Base-by-base conservation (phyloP, 139 green algal genomes). In the Gonium pectorale region DNA sequence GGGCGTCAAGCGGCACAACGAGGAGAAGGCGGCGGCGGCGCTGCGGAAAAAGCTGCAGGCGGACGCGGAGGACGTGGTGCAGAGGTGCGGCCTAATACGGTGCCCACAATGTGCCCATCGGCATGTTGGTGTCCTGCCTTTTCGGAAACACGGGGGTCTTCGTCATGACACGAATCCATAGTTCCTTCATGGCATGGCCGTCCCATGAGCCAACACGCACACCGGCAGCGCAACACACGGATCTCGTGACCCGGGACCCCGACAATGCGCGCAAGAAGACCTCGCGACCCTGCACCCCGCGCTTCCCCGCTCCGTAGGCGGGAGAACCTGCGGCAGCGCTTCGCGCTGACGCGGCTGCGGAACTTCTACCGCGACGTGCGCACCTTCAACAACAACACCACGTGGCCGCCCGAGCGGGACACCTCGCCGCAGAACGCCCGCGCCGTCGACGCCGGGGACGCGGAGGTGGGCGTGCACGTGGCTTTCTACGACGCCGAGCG, bases 351-450 rank as follows among this genome's bases (percentile, higher is more conserved):
- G 15, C 64, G 79, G 40, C 79, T 85, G 1, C 79, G 64, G 46
- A 85, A 85, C 66, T 85, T 85, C 64, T 85, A 78, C 79, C 63
- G 64, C 6, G 79, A 85, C 79, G 79, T 85, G 35, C 79, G 79
- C 63, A 85, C 79, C 46, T 43, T 44, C 79, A 85, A 85, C 79
- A 85, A 85, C 51, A 85, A 85, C 49, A 78, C 79, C 46, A 68
- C 49, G 22, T 85, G 79, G 79, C 79, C 79, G 49, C 79, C 79
- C 6, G 79, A 85, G 79, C 64, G 79, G 1, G 64, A 85, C 63
- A 29, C 44, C 41, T 67, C 64, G 31, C 64, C 49, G 62, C 77
- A 63, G 31, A 60, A 43, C 26, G 37, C 11, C 43, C 19, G 49
- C 35, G 2, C 29, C 35, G 49, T 31, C 64, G 7, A 5, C 43